Conservation (phyloP, 352 stramenopile genomes). For the Phytopythium boreale region DNA sequence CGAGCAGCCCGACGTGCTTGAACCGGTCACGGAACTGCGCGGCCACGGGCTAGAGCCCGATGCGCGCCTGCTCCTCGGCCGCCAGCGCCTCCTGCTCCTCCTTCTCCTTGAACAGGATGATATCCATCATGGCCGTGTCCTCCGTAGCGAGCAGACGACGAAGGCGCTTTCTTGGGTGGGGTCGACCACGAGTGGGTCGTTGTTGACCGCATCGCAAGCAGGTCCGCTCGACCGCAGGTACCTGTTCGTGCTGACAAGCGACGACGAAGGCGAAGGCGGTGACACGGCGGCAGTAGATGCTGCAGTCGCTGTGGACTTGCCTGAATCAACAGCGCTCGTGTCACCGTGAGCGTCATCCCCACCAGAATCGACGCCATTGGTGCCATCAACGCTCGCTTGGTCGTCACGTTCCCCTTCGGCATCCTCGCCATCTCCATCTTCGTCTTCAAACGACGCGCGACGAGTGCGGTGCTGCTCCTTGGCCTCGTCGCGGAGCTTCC, state of each 20-base stretch:
- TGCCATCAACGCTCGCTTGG: not conserved
- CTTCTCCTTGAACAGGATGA: constrained; percentile 73
- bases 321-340: not conserved
- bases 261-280: not conserved
- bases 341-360: not conserved
- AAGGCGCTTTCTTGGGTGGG: constrained; percentile 21
- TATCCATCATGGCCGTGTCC: constrained; percentile 46
- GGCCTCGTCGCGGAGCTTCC: constrained; percentile 34
- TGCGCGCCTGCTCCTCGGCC: constrained; percentile 34
- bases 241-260: not conserved
- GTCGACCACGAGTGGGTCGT: constrained; percentile 1
- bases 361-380: not conserved
- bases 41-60: constrained; percentile 41
- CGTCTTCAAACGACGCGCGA: not conserved
- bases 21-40: constrained; percentile 62
- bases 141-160: constrained; percentile 50
- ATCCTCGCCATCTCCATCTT: not conserved
- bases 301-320: not conserved
- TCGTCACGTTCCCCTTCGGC: not conserved
- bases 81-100: constrained; percentile 24
- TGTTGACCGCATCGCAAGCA: not conserved
- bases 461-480: constrained; percentile 11
- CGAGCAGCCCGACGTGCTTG: constrained; percentile 53
- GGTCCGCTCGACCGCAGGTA: not conserved
- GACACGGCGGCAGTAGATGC: not conserved